Conservation (phyloP, 495 filamentous ascomycete species). For the Aspergillus funiculosus region DNA sequence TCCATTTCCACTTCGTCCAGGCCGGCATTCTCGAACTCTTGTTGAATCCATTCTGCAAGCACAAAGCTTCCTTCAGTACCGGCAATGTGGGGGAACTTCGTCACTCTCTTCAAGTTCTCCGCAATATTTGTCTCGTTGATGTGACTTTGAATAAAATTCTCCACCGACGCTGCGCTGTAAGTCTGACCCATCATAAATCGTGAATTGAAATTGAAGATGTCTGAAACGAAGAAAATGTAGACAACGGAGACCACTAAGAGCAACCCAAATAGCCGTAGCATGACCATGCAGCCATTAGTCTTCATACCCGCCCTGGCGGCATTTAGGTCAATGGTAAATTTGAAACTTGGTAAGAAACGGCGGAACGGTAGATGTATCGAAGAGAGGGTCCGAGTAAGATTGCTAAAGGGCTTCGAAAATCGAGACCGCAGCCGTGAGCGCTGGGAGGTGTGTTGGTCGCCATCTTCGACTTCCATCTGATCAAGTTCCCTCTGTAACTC, state of each 20-base stretch:
- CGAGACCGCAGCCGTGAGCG: constrained; percentile 38
- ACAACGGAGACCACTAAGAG: constrained; percentile 67
- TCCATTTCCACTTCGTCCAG: constrained; percentile 70
- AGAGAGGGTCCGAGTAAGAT: constrained; percentile 49
- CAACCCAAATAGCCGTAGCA: constrained; percentile 67
- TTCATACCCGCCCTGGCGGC: constrained; percentile 26
- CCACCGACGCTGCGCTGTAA: constrained; percentile 54
- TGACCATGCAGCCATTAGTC: constrained; percentile 49
- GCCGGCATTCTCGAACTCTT: constrained; percentile 58
- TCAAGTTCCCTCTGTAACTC: constrained; percentile 72
- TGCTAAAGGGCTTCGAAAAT: constrained; percentile 52
- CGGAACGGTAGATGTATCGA: constrained; percentile 51
- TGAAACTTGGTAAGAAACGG: constrained; percentile 41
- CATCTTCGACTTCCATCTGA: constrained; percentile 85
- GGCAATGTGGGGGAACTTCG: constrained; percentile 76
- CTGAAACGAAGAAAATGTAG: constrained; percentile 78
- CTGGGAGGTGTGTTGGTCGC: constrained; percentile 39
- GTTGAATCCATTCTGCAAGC: constrained; percentile 74
- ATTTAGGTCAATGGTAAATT: constrained; percentile 31
- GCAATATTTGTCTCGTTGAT: constrained; percentile 64
- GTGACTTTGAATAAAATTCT: constrained; percentile 63
- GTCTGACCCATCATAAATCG: constrained; percentile 39
- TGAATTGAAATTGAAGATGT: constrained; percentile 57
- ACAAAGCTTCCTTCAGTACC: constrained; percentile 85
- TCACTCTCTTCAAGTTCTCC: constrained; percentile 65